Evolutionary conservation across 192 early-diverging fungal genomes (phyloP).

Genomic region (Polychytrium aggregatum): DNA sequence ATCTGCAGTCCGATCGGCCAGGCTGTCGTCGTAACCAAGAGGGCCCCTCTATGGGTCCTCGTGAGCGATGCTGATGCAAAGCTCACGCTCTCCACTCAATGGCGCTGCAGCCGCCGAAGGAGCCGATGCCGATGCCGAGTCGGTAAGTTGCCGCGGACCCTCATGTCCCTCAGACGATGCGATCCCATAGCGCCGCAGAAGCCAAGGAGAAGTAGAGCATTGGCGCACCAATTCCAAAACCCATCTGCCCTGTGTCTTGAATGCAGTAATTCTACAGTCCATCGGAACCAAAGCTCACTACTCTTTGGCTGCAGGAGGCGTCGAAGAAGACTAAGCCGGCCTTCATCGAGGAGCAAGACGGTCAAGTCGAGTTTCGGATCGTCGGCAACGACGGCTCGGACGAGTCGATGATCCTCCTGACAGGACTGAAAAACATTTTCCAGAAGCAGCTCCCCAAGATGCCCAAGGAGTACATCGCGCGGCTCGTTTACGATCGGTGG

Average conservation of each 20-base stretch:
- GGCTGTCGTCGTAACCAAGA: background rate
- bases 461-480: slow-evolving; percentile 96
- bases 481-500: slow-evolving; percentile 86
- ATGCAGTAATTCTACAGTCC: background rate
- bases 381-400: slow-evolving; percentile 71
- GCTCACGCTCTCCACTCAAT: no score
- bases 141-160: no score
- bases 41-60: no score
- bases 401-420: slow-evolving; percentile 78
- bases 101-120: no score
- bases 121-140: no score
- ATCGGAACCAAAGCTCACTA: background rate
- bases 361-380: slow-evolving; percentile 39
- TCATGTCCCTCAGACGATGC: no score
- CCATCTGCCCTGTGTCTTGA: background rate
- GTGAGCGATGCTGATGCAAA: no score
- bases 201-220: background rate
- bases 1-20: background rate
- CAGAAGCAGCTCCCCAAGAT: slow-evolving; percentile 97
- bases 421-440: slow-evolving; percentile 91
- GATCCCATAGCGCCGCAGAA: background rate
- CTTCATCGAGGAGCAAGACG: slow-evolving; percentile 28
- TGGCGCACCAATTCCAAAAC: background rate
- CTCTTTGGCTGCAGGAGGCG: background rate
- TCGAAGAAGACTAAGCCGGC: slow-evolving; percentile 10